A percentile compares a stretch with the other conserved stretches of the same genome.
Evolutionary conservation across 805 yeast genomes (phyloP).

Genomic region (Yarrowia phangngaensis): DNA sequence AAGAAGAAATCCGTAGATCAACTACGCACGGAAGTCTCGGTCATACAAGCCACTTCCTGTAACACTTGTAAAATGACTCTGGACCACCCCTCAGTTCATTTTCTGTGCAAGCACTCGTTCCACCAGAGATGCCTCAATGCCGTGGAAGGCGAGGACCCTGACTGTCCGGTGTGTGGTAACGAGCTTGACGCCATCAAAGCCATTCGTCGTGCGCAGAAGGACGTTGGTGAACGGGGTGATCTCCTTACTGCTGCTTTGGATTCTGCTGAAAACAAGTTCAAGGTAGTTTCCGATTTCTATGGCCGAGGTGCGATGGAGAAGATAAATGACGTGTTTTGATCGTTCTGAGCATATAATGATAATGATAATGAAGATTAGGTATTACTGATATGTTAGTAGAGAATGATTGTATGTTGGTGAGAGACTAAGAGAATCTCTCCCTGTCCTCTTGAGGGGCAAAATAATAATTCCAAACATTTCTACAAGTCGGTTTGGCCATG

Average conservation of each 20-base stretch:
- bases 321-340: conserved; percentile 18
- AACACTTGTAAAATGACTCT: conserved; percentile 59
- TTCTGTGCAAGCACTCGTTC: conserved; percentile 80
- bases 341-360: neutral
- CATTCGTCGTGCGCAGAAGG: conserved; percentile 56
- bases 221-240: conserved; percentile 58
- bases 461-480: too few species aligned
- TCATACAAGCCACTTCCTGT: conserved; percentile 62
- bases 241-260: conserved; percentile 56
- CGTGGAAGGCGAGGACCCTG: conserved; percentile 33
- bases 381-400: neutral
- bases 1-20: conserved; percentile 53
- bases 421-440: neutral
- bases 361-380: neutral
- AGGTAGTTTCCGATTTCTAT: conserved; percentile 71
- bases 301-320: conserved; percentile 75
- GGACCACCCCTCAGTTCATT: conserved; percentile 77
- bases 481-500: too few species aligned
- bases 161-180: conserved; percentile 75
- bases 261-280: conserved; percentile 58
- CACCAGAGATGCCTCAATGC: conserved; percentile 70
- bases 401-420: neutral
- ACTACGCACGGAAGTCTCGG: conserved; percentile 47
- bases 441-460: too few species aligned
- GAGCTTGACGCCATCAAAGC: conserved; percentile 64